phyloP scores from a whole-genome alignment of 2,329 filamentous ascomycete species.

The Pseudogymnoascus sp. region DNA sequence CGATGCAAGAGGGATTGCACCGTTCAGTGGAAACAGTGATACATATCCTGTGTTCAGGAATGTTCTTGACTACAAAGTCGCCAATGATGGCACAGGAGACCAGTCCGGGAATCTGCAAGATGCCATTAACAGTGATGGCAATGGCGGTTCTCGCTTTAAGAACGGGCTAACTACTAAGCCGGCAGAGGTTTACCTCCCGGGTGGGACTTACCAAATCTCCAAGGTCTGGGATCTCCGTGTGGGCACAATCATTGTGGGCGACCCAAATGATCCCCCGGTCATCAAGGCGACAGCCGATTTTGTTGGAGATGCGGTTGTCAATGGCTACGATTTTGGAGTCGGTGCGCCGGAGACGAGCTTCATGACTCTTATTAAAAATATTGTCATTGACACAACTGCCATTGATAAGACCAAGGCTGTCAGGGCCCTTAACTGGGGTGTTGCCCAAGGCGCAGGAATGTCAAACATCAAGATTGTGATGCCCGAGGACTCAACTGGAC shows the following conservation, averaged over 20 bases:
- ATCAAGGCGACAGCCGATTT: conserved; percentile 21
- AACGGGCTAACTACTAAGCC: neutral
- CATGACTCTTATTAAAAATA: conserved; percentile 31
- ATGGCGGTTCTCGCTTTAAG: neutral
- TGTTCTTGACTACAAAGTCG: neutral
- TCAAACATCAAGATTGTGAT: conserved; percentile 32
- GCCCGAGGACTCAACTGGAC: conserved; percentile 25
- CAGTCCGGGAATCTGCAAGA: neutral
- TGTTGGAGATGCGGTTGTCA: conserved; percentile 17
- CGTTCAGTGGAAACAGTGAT: neutral
- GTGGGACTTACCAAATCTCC: conserved; percentile 4
- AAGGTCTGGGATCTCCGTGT: neutral
- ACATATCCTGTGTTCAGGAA: neutral
- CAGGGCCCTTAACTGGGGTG: conserved; percentile 32
- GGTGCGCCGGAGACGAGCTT: conserved; percentile 28
- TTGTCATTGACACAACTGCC: conserved; percentile 30
- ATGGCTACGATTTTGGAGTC: conserved; percentile 24
- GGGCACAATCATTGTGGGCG: conserved; percentile 31
- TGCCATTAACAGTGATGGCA: neutral
- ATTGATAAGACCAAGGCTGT: conserved; percentile 23
- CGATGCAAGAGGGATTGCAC: neutral
- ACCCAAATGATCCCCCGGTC: conserved; percentile 28
- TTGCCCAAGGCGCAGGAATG: conserved; percentile 32
- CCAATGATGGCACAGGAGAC: conserved; percentile 6
- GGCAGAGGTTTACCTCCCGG: neutral